Percentiles rank a stretch among this genome's conserved stretches.
These are phyloP conservation scores for Pythium rishiriense DNA, from an alignment of 352 stramenopile species.

Conservation along the genomic window DNA sequence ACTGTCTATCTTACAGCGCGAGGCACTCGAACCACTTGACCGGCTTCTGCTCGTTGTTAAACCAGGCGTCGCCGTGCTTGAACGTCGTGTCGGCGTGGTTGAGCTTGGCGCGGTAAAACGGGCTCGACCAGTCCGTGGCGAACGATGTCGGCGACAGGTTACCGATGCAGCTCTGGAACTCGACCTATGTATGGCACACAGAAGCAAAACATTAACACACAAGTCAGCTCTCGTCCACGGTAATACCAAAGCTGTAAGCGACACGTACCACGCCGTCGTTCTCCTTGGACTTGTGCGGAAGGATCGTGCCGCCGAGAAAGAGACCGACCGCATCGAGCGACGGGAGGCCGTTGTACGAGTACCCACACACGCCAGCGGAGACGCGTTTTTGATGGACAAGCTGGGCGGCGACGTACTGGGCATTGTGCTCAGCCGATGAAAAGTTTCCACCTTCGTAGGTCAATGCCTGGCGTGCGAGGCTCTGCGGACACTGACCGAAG, in stretches of 20 bases:
- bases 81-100: slow-evolving; percentile 65
- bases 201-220: neutral
- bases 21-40: slow-evolving; percentile 66
- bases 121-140: slow-evolving; percentile 32
- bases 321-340: slow-evolving; percentile 40
- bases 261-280: slow-evolving; percentile 55
- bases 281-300: slow-evolving; percentile 46
- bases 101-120: slow-evolving; percentile 55
- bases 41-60: slow-evolving; percentile 50
- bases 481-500: slow-evolving; percentile 45
- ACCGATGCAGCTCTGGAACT: slow-evolving; percentile 57
- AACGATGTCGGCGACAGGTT: slow-evolving; percentile 41
- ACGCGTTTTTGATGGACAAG: slow-evolving; percentile 38
- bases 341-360: slow-evolving; percentile 36
- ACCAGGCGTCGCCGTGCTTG: slow-evolving; percentile 53
- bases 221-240: neutral
- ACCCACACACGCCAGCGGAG: slow-evolving; percentile 42
- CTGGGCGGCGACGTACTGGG: slow-evolving; percentile 37
- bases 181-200: slow-evolving; percentile 31
- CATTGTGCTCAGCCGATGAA: slow-evolving; percentile 21
- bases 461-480: slow-evolving; percentile 32
- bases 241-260: neutral
- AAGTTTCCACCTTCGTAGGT: slow-evolving; percentile 43
- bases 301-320: slow-evolving; percentile 33
- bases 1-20: slow-evolving; percentile 8